Evolutionary conservation across 306 rosid genomes (phyloP).

Genomic region (Betula pendula): DNA sequence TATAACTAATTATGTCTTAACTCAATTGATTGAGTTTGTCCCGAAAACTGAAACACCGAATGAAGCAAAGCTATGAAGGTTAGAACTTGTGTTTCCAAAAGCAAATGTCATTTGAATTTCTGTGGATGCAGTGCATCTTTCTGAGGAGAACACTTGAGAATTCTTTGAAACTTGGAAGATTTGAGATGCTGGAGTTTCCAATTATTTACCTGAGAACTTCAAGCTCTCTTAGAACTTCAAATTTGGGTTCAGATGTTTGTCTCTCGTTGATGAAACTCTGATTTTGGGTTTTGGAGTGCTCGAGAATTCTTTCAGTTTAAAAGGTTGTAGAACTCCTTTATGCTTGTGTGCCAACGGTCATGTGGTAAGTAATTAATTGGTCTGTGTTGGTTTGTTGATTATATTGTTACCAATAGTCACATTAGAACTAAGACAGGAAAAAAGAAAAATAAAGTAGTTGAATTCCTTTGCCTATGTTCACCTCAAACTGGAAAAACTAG

Average conservation of each 20-base stretch:
- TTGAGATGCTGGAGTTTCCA: neutral
- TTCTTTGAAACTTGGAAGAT: neutral
- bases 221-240: neutral
- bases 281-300: neutral
- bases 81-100: neutral
- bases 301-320: neutral
- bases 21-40: neutral
- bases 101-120: neutral
- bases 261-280: neutral
- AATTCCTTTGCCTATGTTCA: no score
- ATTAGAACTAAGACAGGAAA: neutral
- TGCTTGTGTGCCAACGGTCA: neutral
- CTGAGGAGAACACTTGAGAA: neutral
- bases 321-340: neutral
- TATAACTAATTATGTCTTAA: neutral
- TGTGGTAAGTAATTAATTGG: neutral
- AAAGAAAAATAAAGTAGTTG: neutral
- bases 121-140: neutral
- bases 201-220: constrained; percentile 1
- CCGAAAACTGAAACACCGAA: neutral
- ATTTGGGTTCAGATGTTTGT: neutral
- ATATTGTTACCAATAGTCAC: neutral
- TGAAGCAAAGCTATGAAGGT: neutral
- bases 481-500: neutral
- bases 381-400: neutral